Conservation (phyloP, 306 rosid species). For the Lathyrus tuberosus region DNA sequence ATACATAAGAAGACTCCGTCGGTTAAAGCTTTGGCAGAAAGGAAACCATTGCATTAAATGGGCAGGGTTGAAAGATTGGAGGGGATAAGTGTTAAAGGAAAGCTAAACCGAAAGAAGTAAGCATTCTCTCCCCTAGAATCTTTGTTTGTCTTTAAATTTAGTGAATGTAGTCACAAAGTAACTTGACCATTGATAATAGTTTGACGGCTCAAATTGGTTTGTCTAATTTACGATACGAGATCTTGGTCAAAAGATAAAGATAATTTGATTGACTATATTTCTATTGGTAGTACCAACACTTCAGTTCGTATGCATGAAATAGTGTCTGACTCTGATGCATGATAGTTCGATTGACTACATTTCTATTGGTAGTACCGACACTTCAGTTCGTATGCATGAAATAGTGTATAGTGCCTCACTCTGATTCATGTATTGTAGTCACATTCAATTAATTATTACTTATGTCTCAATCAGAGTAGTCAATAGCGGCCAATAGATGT, state of each 20-base stretch:
- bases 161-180: no score
- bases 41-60: conserved; percentile 63
- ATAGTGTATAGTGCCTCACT: no score
- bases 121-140: conserved; percentile 34
- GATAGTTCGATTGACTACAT: no score
- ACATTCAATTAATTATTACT: no score
- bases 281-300: background rate
- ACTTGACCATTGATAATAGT: no score
- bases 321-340: no score
- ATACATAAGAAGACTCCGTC: conserved; percentile 39
- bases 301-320: background rate
- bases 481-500: no score
- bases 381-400: background rate
- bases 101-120: conserved; percentile 61
- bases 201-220: background rate
- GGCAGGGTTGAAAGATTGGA: conserved; percentile 46
- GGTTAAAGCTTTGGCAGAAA: conserved; percentile 47
- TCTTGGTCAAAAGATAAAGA: background rate
- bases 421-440: no score
- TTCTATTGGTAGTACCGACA: background rate
- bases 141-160: background rate
- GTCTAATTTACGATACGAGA: background rate
- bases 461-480: no score
- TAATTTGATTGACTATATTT: no score
- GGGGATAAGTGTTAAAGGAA: conserved; percentile 47